Base-by-base conservation (phyloP, 2,329 filamentous ascomycete species). In the Aspergillus caelatus region DNA sequence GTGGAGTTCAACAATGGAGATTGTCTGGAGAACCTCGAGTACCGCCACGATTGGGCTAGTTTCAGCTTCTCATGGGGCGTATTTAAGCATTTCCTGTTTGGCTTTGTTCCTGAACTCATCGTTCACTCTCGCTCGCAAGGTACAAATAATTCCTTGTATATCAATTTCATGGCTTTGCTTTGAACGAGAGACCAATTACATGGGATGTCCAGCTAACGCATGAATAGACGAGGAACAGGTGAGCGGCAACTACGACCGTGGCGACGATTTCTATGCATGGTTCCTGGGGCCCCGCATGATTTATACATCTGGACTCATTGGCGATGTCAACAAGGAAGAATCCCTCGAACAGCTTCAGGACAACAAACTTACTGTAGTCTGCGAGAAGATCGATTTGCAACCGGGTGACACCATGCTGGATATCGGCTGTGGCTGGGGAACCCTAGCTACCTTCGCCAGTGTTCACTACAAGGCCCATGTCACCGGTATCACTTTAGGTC, bases 261-360 rank as follows among this genome's bases (percentile, higher is more conserved):
- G 95, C 76, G 93, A 99, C 78, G 95, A 98, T 81, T 97, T 97
- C 83, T 99, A 99, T 84, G 91, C 88, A 78, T 99, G 94, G 93
- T 98, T 98, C 86, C 87, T 98, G 67, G 95, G 95, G 66, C 94
- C 94, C 63, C 94, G 94, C 76, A 99, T 98, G 95, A 93, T 98
- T 81, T 98, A 98, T 84, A 99, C 95, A 58, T 96, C 92, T 58
- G 95, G 95, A 73, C 85, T 99, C 74, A 96, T 99, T 77, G 90
- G 91, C 66, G 93, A 98, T 79, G 87, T 92, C 79, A 89, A 90
- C 80, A 86, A 85, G 70, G 95, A 98, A 81, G 95, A 98, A 82
- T 88, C 89, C 36, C 90, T 99, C 30, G 95, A 99, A 82, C 86
- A 98, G 82, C 88, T 98, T 53, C 95, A 98, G 84, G 94, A 98